Evolutionary conservation across 805 yeast genomes (phyloP), one percentile per base, ranked within the genome.

Genomic region (Osmozyma mogii): DNA sequence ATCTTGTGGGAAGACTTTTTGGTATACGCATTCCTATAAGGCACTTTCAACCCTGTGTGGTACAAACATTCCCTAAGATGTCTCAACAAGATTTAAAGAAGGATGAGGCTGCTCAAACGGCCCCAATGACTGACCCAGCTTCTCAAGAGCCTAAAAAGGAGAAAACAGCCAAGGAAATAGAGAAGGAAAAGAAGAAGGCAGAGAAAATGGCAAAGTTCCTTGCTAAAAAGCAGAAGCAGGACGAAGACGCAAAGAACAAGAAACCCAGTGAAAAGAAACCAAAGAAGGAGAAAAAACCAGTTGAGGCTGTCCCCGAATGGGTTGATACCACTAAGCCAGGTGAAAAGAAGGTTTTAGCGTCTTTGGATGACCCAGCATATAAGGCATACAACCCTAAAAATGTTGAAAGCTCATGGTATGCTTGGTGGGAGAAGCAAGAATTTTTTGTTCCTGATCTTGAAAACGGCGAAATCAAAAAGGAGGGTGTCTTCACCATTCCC

Each of bases 361-460:
- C 85, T 20, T 71, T 92, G 30, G 96, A 89, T 24, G 94, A 88
- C 53, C 88, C 95, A 14, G 78, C 96, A 13, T 75, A 92, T 54
- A 88, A 92, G 59, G 89, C 97, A 7, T 92, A 92, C 59, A 83
- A 75, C 49, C 98, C 98, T 19, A 73, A 75, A 45, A 81, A 79
- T 45, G 96, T 92, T 27, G 98, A 92, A 61, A 80, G 94, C 33
- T 84, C 96, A 9, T 92, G 98, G 98, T 89, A 89, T 61, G 75
- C 72, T 12, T 92, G 98, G 97, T 92, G 98, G 98, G 80, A 74
- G 37, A 68, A 81, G 48, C 71, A 84, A 57, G 94, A 92, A 12
- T 77, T 75, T 49, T 92, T 92, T 50, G 79, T 81, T 59, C 98
- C 98, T 12, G 83, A 84, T 53, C 77, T 82, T 43, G 70, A 62